Percentiles rank a stretch among this genome's conserved stretches.
Conservation (phyloP, 1,284 basidiomycete genomes). For the Cystobasidium slooffiae region DNA sequence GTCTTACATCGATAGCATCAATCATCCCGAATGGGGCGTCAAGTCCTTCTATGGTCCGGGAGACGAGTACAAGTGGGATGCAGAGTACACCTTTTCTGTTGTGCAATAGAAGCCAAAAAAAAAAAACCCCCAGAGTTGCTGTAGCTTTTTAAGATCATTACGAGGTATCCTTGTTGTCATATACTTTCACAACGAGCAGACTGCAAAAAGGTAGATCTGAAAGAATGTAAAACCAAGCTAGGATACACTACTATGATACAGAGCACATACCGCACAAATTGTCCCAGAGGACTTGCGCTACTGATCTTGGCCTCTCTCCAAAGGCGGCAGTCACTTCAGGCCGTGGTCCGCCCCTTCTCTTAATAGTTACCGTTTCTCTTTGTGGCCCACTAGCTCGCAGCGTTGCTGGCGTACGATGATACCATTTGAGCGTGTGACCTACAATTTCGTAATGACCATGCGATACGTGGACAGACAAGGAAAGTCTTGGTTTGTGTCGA, state of each 20-base stretch:
- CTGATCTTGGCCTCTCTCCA: constrained; percentile 1
- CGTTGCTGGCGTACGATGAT: constrained; percentile 65
- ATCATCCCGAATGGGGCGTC: constrained; percentile 60
- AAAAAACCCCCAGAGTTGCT: background rate
- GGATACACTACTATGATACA: background rate
- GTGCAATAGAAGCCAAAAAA: background rate
- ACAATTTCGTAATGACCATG: constrained; percentile 70
- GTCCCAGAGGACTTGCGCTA: constrained; percentile 6
- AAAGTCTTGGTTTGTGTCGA: constrained; percentile 50
- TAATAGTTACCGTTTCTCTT: constrained; percentile 28
- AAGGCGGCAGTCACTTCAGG: constrained; percentile 25
- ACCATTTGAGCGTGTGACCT: constrained; percentile 79
- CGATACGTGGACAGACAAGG: constrained; percentile 65
- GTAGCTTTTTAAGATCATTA: background rate
- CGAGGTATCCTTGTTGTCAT: background rate
- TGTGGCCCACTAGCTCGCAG: background rate
- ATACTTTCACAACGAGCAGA: background rate
- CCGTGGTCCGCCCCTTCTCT: constrained; percentile 29
- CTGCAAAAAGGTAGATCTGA: background rate
- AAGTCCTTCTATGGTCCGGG: constrained; percentile 59
- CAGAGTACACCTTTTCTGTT: constrained; percentile 29
- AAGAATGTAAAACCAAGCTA: background rate
- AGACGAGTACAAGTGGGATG: constrained; percentile 38
- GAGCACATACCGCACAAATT: background rate
- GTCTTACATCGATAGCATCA: constrained; percentile 62